Base-by-base conservation (phyloP, 139 green algal species). In the Astrephomene gubernaculifera region DNA sequence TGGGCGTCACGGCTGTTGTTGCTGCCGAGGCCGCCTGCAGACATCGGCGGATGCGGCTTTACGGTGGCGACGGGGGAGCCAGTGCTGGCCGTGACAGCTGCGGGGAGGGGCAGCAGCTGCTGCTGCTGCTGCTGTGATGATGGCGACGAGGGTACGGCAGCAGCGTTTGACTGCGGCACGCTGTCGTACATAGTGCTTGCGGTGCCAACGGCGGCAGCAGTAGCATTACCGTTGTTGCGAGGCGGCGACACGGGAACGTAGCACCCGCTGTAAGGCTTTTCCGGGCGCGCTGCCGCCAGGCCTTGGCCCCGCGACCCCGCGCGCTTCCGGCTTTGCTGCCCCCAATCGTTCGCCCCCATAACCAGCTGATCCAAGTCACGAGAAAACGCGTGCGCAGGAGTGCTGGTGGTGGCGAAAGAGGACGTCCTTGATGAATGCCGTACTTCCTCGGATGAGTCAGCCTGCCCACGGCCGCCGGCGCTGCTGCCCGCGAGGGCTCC, bases 361-460 rank as follows among this genome's bases (percentile, higher is more conserved):
- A 81, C 73, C 35, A 81, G 27, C 5, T 35, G 25, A 8, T 81
- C 73, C 36, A 81, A 27, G 38, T 82, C 57, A 4, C 68, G 68
- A 27, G 68, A 75, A 10, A 53, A 76, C 69, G 36, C 65, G 31
- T 72, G 35, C n/a, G n/a, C n/a, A n/a, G n/a, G n/a, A n/a, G n/a
- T n/a, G n/a, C n/a, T n/a, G n/a, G n/a, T n/a, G n/a, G n/a, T n/a
- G 22, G 4, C 69, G 10, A 63, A 22, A 8, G 71, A 61, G 6
- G 71, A 79, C 33, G 71, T 79, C 44, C 67, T 21, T 17, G 49
- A 80, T 14, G 45, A 36, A 2, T 81, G 39, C 33, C 73, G 73
- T 35, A 69, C 33, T 33, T 70, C 33, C 35, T 81, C 53, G 4
- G 35, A 24, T 14, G 49, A 45, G 24, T 41, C 63, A 36, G 4